Evolutionary conservation across 805 yeast genomes (phyloP).

Genomic region (Blastobotrys terrestris): DNA sequence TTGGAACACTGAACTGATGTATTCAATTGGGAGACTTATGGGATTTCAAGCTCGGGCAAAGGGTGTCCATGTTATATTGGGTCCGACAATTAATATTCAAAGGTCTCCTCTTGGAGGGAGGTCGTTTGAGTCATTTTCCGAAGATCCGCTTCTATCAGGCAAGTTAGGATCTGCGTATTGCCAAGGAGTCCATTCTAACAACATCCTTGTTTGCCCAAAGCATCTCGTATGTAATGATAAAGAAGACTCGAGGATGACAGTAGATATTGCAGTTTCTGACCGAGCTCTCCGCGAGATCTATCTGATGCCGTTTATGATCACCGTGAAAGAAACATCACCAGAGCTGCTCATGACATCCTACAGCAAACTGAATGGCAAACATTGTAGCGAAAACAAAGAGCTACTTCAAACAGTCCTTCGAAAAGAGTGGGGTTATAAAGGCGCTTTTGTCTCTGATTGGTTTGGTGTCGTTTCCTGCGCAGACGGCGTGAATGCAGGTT

Average conservation of each 20-base stretch:
- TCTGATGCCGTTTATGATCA: slow-evolving; percentile 56
- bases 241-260: slow-evolving; percentile 47
- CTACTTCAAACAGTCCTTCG: slow-evolving; percentile 44
- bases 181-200: slow-evolving; percentile 47
- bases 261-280: slow-evolving; percentile 45
- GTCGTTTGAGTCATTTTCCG: slow-evolving; percentile 55
- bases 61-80: slow-evolving; percentile 44
- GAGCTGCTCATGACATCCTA: slow-evolving; percentile 55
- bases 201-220: slow-evolving; percentile 51
- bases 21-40: slow-evolving; percentile 45
- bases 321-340: slow-evolving; percentile 48
- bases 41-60: slow-evolving; percentile 49
- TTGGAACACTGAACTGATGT: slow-evolving; percentile 44
- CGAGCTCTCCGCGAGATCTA: slow-evolving; percentile 62
- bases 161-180: slow-evolving; percentile 42
- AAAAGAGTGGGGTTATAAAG: slow-evolving; percentile 50
- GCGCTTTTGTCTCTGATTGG: slow-evolving; percentile 57
- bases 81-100: slow-evolving; percentile 48
- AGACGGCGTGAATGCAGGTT: slow-evolving; percentile 46
- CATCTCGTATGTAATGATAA: slow-evolving; percentile 59
- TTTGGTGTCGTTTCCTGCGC: slow-evolving; percentile 46
- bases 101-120: slow-evolving; percentile 57
- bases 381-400: slow-evolving; percentile 42
- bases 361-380: slow-evolving; percentile 56
- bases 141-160: slow-evolving; percentile 50